Conservation (phyloP, 176 grass and related monocot species). For the Raddia distichophylla region DNA sequence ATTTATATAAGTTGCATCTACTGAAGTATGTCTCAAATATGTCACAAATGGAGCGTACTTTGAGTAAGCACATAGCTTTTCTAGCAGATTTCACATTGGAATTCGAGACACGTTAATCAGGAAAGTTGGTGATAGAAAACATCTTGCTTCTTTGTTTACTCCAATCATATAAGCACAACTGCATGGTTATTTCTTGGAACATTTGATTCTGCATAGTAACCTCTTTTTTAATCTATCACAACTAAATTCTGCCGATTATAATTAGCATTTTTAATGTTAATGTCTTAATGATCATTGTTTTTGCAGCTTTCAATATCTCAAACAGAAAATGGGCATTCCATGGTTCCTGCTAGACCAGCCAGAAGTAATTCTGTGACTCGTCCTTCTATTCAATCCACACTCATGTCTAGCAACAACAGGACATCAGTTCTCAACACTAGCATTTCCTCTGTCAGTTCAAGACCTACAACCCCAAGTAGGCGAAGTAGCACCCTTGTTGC, state of each 20-base stretch:
- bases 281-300: background rate
- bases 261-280: conserved; percentile 9
- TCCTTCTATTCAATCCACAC: conserved; percentile 62
- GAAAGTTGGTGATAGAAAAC: background rate
- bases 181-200: background rate
- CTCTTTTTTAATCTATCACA: background rate
- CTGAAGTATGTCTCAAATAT: background rate
- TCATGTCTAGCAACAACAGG: conserved; percentile 69
- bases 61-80: background rate
- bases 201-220: background rate
- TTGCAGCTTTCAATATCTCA: conserved; percentile 83
- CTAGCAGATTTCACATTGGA: background rate
- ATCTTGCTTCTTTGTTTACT: conserved; percentile 7
- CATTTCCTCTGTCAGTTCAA: conserved; percentile 76
- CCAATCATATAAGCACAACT: background rate
- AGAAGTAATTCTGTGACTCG: conserved; percentile 82
- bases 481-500: conserved; percentile 46
- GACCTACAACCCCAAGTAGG: conserved; percentile 77
- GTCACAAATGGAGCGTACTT: background rate
- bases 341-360: conserved; percentile 64
- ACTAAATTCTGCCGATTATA: background rate
- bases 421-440: conserved; percentile 81
- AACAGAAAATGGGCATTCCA: conserved; percentile 72
- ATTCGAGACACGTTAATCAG: background rate
- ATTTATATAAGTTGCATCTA: conserved; percentile 6